Conservation (phyloP, 371 early-diverging fungal species). For the Capillidium rhysosporum region DNA sequence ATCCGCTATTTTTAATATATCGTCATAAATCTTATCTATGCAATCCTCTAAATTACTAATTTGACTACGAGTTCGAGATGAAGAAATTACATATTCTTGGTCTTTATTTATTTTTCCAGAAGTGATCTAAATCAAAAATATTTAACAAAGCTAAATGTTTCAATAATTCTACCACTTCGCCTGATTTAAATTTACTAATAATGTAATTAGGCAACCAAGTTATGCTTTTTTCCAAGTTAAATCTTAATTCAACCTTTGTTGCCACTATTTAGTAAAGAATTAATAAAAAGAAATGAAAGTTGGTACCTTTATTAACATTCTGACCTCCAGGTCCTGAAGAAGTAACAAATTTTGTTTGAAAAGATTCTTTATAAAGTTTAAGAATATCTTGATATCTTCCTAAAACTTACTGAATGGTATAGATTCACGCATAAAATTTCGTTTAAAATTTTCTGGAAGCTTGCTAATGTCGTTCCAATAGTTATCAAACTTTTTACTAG, state of each 20-base stretch:
- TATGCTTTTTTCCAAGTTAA: background rate
- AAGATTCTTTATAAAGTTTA: too few relatives aligned
- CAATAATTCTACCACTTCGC: background rate
- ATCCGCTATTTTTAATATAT: background rate
- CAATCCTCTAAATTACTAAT: background rate
- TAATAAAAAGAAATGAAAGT: background rate
- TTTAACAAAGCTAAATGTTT: background rate
- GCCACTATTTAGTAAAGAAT: too few relatives aligned
- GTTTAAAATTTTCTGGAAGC: too few relatives aligned
- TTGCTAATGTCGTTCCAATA: too few relatives aligned
- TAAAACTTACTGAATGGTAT: too few relatives aligned
- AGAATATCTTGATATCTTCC: too few relatives aligned
- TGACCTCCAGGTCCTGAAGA: slow-evolving; percentile 2
- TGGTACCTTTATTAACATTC: slow-evolving; percentile 2
- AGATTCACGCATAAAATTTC: too few relatives aligned
- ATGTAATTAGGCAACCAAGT: background rate
- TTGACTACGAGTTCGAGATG: background rate
- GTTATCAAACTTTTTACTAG: too few relatives aligned
- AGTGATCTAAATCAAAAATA: background rate
- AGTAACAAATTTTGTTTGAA: too few relatives aligned
- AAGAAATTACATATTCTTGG: background rate
- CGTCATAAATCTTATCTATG: background rate
- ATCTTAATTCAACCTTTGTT: slow-evolving; percentile 2
- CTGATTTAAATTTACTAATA: background rate
- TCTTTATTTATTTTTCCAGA: background rate